Evolutionary conservation across 805 yeast genomes (phyloP).

Genomic region (Candida maesae): DNA sequence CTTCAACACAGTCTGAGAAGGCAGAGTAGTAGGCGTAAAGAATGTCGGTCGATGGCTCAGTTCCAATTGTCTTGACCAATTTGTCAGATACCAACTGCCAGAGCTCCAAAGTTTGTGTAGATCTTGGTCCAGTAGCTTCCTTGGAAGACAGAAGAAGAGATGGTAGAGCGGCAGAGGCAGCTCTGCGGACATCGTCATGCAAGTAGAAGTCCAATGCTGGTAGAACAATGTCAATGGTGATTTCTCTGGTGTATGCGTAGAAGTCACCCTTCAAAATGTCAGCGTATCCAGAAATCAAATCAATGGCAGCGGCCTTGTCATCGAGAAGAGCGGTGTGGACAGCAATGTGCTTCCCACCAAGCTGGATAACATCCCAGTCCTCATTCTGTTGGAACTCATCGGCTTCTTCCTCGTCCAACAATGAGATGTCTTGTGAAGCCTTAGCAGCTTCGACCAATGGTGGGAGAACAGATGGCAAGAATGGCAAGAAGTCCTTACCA

Average conservation of each 20-base stretch:
- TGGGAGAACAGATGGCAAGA: constrained; percentile 80
- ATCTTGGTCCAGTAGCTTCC: constrained; percentile 43
- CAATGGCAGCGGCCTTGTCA: constrained; percentile 91
- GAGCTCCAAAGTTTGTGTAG: constrained; percentile 57
- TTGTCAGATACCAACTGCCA: constrained; percentile 72
- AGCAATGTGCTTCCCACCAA: constrained; percentile 90
- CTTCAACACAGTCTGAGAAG: constrained; percentile 58
- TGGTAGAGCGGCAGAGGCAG: constrained; percentile 85
- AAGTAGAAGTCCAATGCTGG: constrained; percentile 90
- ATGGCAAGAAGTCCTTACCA: constrained; percentile 83
- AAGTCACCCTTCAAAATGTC: constrained; percentile 78
- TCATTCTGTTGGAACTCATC: constrained; percentile 79
- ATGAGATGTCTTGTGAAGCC: constrained; percentile 82
- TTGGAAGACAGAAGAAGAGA: constrained; percentile 64
- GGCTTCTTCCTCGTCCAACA: constrained; percentile 86
- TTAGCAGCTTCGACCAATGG: constrained; percentile 84
- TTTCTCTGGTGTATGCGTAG: constrained; percentile 75
- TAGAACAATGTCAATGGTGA: constrained; percentile 71
- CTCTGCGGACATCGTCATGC: constrained; percentile 90
- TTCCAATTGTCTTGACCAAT: constrained; percentile 60
- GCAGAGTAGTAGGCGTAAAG: constrained; percentile 75
- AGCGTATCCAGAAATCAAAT: constrained; percentile 79
- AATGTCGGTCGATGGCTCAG: constrained; percentile 82
- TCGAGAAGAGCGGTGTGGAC: constrained; percentile 93
- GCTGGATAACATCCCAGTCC: constrained; percentile 92